phyloP scores from a whole-genome alignment of 164 flowering plant species.

The Umbellularia californica region DNA sequence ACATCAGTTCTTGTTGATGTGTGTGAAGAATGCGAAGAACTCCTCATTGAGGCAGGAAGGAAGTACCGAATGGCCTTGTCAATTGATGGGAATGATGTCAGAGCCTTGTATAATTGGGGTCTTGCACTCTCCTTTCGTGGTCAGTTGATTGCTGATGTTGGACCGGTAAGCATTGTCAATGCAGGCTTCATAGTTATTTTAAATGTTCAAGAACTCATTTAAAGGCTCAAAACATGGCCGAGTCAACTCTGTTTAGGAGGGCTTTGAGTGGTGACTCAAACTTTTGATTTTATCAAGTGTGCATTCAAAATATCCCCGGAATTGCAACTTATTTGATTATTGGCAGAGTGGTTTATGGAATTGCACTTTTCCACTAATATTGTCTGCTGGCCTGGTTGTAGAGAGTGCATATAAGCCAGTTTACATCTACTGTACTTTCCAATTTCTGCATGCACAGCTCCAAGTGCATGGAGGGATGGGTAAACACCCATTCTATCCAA shows the following conservation, averaged over 20 bases:
- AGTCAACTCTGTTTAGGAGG: background rate
- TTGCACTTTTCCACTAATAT: background rate
- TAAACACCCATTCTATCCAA: background rate
- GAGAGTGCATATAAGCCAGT: background rate
- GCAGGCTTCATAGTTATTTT: background rate
- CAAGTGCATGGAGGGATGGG: background rate
- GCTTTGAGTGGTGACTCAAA: background rate
- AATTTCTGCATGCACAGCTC: background rate
- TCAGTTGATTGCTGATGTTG: constrained; percentile 89
- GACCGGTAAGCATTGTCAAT: constrained; percentile 59
- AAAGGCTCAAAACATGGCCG: background rate
- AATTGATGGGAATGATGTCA: constrained; percentile 73
- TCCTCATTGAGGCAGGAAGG: constrained; percentile 88
- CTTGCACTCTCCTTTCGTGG: constrained; percentile 90
- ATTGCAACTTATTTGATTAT: background rate
- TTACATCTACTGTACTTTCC: background rate
- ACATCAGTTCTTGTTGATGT: constrained; percentile 52
- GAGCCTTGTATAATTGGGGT: constrained; percentile 95
- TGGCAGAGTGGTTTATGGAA: background rate
- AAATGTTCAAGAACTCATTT: background rate
- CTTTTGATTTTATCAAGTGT: too few species aligned
- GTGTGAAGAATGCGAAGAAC: constrained; percentile 94
- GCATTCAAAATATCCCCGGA: background rate
- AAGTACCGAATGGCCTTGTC: constrained; percentile 71
- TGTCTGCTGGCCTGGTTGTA: background rate